Percentiles rank a stretch among this genome's conserved stretches.
Conservation (phyloP, 73 alveolate species). For the Paramecium tetraurelia region DNA sequence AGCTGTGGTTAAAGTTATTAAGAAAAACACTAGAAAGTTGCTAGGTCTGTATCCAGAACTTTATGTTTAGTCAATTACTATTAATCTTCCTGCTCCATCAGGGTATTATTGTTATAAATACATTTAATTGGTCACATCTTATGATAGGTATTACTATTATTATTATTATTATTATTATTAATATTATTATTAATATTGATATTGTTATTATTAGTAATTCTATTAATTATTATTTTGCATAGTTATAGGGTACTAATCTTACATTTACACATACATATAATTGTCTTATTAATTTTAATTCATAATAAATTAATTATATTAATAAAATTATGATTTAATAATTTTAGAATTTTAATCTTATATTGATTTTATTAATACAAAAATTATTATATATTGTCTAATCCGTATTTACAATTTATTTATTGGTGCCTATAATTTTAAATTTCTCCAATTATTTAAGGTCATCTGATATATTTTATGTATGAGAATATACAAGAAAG, state of each 20-base stretch:
- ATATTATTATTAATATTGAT: background rate
- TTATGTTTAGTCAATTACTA: background rate
- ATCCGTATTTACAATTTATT: background rate
- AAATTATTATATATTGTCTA: too few species aligned
- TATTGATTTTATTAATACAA: background rate
- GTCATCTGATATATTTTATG: too few species aligned
- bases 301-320: background rate
- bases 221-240: background rate
- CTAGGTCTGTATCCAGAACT: background rate
- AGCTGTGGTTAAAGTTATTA: background rate
- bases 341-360: background rate
- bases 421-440: too few species aligned
- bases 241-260: background rate
- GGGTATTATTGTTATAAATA: conserved; percentile 14
- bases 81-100: background rate
- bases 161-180: background rate
- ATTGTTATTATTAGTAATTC: background rate
- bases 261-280: background rate
- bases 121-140: background rate
- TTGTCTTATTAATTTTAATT: background rate
- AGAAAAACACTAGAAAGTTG: background rate
- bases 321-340: background rate
- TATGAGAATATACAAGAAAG: too few species aligned
- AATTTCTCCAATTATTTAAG: too few species aligned
- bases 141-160: background rate